Conservation (phyloP, 148 eudicot species). For the Rhododendron griersonianum region DNA sequence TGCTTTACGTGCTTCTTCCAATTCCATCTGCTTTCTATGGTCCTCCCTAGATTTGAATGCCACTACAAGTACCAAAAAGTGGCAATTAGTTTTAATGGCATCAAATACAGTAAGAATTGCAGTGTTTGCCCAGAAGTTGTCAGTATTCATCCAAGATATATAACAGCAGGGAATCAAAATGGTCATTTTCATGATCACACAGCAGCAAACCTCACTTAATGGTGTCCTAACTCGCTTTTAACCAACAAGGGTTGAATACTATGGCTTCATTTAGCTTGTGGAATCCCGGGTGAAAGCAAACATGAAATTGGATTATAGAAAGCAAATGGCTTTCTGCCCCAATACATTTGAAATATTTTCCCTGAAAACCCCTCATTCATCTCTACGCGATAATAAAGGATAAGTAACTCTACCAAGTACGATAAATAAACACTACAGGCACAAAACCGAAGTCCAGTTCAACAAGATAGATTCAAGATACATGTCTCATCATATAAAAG, state of each 20-base stretch:
- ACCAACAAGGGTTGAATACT: not conserved
- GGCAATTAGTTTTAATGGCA: not conserved
- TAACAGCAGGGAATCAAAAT: not conserved
- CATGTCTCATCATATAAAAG: not conserved
- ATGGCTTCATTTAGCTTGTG: not conserved
- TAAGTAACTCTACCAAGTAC: not conserved
- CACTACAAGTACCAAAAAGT: constrained; percentile 36
- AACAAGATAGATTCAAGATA: not conserved
- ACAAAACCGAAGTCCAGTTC: not conserved
- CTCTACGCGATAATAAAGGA: not conserved
- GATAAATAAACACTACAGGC: not conserved
- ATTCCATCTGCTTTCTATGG: constrained; percentile 81
- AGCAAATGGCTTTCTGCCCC: not conserved
- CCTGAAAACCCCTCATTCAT: not conserved
- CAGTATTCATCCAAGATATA: not conserved
- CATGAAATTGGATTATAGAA: not conserved
- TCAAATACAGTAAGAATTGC: not conserved
- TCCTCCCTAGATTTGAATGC: constrained; percentile 93
- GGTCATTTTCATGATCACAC: not conserved
- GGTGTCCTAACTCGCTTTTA: not conserved
- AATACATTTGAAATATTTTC: not conserved
- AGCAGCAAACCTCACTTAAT: not conserved
- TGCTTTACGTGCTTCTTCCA: constrained; percentile 94
- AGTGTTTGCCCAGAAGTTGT: not conserved
- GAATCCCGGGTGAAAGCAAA: not conserved